Conservation (phyloP, 208 protist genomes). For the Leptomonas pyrrhocoris region DNA sequence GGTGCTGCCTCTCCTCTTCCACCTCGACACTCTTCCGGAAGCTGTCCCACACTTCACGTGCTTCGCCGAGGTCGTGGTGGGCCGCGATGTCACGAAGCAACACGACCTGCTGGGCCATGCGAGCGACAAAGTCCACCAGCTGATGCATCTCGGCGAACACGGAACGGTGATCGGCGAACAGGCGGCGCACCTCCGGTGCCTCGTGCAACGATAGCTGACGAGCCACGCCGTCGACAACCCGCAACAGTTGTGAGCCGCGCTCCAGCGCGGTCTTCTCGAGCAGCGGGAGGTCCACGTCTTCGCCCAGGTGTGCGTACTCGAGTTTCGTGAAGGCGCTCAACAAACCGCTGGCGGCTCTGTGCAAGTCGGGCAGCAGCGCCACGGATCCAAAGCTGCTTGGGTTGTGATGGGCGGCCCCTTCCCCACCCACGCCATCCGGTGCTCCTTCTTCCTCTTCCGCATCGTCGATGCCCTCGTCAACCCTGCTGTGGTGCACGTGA, state of each 20-base stretch:
- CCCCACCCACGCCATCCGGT: too few relatives aligned
- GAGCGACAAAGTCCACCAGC: slow-evolving; percentile 40
- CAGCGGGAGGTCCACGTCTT: slow-evolving; percentile 38
- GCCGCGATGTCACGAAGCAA: slow-evolving; percentile 46
- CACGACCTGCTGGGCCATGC: slow-evolving; percentile 49
- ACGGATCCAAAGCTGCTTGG: slow-evolving; percentile 11
- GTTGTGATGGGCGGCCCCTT: too few relatives aligned
- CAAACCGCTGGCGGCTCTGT: slow-evolving; percentile 45
- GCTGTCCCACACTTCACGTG: slow-evolving; percentile 38
- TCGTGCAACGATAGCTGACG: slow-evolving; percentile 66
- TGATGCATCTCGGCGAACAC: slow-evolving; percentile 44
- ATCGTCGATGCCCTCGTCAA: neutral
- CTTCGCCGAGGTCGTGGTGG: slow-evolving; percentile 40
- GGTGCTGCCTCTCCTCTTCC: slow-evolving; percentile 6
- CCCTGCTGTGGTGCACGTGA: neutral
- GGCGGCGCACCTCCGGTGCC: slow-evolving; percentile 37
- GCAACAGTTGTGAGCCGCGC: slow-evolving; percentile 33
- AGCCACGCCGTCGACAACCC: slow-evolving; percentile 58
- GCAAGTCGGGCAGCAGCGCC: slow-evolving; percentile 50
- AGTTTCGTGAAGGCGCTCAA: slow-evolving; percentile 62
- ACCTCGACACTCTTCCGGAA: slow-evolving; percentile 28
- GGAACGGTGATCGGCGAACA: slow-evolving; percentile 34
- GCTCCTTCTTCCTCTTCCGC: too few relatives aligned
- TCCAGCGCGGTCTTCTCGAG: slow-evolving; percentile 51
- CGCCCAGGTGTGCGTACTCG: slow-evolving; percentile 59